These are phyloP conservation scores for Citrullus amarus DNA, from an alignment of 306 rosid species.

Conservation along the genomic window DNA sequence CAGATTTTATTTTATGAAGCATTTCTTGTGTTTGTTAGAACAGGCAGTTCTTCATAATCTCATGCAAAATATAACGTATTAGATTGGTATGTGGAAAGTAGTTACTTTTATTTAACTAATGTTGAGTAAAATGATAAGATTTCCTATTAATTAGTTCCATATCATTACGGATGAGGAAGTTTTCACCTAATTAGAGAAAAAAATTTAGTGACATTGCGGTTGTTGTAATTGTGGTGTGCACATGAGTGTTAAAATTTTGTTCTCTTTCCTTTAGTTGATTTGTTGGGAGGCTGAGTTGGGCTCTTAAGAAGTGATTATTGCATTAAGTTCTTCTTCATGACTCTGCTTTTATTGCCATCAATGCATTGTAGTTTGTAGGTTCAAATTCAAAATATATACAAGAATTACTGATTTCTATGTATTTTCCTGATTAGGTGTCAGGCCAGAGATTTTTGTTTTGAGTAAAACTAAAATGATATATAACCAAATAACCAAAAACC, in stretches of 20 bases:
- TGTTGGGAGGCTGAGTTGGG: background rate
- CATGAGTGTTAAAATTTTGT: background rate
- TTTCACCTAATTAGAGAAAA: background rate
- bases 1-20: background rate
- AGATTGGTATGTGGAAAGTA: background rate
- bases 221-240: background rate
- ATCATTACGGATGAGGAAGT: background rate
- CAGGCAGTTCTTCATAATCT: background rate
- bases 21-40: background rate
- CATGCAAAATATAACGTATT: background rate
- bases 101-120: background rate
- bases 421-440: background rate
- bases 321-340: background rate
- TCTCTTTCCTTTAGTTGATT: background rate
- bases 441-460: background rate
- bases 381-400: background rate
- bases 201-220: background rate
- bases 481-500: background rate
- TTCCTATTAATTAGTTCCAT: conserved; percentile 21
- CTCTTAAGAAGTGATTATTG: background rate
- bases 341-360: background rate
- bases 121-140: background rate
- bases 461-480: background rate
- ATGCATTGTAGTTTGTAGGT: background rate
- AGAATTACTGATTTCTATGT: background rate